Evolutionary conservation across 2,329 filamentous ascomycete species (phyloP).

Genomic region (Bisporella sp.): DNA sequence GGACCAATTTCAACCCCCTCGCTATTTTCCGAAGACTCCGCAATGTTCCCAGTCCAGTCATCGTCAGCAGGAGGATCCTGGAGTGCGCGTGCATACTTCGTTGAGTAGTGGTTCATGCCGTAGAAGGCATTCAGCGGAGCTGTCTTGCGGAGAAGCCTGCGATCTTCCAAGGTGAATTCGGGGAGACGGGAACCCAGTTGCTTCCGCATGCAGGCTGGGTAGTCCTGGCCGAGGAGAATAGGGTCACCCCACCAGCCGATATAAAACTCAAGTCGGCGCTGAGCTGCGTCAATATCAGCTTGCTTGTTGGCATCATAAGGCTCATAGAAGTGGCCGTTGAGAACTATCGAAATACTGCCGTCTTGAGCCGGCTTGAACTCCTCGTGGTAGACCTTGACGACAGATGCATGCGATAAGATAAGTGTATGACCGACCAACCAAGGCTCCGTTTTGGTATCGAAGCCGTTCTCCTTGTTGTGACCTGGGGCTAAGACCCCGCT

Average conservation of each 20-base stretch:
- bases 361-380: neutral
- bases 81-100: neutral
- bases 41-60: neutral
- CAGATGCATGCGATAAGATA: neutral
- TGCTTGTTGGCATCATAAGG: constrained; percentile 42
- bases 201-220: constrained; percentile 72
- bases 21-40: neutral
- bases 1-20: neutral
- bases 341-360: neutral
- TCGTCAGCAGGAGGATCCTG: neutral
- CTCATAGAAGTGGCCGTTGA: neutral
- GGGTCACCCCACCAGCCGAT: constrained; percentile 83
- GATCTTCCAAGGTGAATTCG: neutral
- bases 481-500: constrained; percentile 16
- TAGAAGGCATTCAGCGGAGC: neutral
- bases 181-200: constrained; percentile 62
- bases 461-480: neutral
- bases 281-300: constrained; percentile 62
- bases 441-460: neutral
- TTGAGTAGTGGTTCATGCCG: neutral
- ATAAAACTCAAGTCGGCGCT: constrained; percentile 75
- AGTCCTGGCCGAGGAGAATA: constrained; percentile 67
- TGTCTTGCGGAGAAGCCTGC: neutral
- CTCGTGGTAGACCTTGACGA: neutral
- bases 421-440: neutral